Percentiles rank a stretch among this genome's conserved stretches.
Conservation (phyloP, 257 asterid species). For the Solanum peruvianum region DNA sequence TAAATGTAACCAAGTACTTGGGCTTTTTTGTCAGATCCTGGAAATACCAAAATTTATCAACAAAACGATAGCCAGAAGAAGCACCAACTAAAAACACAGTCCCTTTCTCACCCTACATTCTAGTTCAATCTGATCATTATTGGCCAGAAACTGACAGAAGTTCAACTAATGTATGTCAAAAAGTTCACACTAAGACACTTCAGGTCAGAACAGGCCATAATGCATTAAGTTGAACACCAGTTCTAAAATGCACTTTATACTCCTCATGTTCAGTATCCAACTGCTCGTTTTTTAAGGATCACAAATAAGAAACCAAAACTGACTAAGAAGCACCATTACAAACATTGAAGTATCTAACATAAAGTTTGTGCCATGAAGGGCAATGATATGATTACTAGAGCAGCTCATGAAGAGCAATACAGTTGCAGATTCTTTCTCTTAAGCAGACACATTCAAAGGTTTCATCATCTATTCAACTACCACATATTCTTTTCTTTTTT, state of each 20-base stretch:
- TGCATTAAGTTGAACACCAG: background rate
- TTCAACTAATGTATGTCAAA: background rate
- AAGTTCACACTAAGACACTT: background rate
- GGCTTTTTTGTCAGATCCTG: conserved; percentile 94
- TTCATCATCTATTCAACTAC: background rate
- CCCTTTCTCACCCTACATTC: background rate
- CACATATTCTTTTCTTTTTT: background rate
- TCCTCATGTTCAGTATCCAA: background rate
- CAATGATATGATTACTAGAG: background rate
- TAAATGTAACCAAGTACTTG: conserved; percentile 81
- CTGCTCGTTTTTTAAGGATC: background rate
- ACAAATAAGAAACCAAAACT: background rate
- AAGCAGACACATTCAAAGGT: background rate
- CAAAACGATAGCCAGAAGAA: background rate
- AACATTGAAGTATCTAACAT: background rate
- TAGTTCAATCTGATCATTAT: background rate
- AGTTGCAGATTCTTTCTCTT: background rate
- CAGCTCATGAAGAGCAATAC: background rate
- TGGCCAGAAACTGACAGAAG: background rate
- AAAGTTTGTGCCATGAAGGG: background rate
- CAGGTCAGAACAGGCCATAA: background rate
- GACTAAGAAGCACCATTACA: background rate
- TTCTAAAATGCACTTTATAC: background rate
- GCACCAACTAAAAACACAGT: background rate
- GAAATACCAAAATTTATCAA: conserved; percentile 6